Evolutionary conservation across 1,139 yeast species (phyloP).

Genomic region (Yamadazyma kanchanaburiensis): DNA sequence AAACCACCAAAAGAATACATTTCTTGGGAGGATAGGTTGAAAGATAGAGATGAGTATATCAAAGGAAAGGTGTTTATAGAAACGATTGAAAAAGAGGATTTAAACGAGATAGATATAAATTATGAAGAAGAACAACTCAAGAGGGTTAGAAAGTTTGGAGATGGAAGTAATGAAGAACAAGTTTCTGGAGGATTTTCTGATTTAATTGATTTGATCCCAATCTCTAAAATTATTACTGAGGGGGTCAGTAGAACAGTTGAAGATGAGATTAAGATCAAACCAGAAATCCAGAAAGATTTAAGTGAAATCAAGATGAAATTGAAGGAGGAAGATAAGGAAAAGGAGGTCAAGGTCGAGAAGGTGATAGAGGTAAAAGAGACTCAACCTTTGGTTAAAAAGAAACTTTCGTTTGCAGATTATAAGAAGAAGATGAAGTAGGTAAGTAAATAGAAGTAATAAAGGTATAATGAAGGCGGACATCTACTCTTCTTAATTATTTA

Average conservation of each 20-base stretch:
- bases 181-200: no score
- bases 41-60: constrained; percentile 27
- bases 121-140: constrained; percentile 2
- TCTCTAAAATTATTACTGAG: constrained; percentile 9
- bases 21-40: constrained; percentile 39
- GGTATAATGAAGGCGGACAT: no score
- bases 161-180: constrained; percentile 2
- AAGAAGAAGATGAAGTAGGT: constrained; percentile 58
- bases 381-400: constrained; percentile 47
- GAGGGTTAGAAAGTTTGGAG: neutral
- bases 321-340: constrained; percentile 4
- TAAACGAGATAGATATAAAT: no score
- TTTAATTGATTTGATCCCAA: constrained; percentile 13
- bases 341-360: neutral
- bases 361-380: constrained; percentile 1
- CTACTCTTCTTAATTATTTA: no score
- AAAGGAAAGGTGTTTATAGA: constrained; percentile 21
- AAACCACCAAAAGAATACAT: constrained; percentile 28
- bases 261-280: constrained; percentile 11
- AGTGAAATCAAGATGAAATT: constrained; percentile 12
- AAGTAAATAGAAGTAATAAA: neutral
- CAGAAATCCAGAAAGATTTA: constrained; percentile 13
- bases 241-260: constrained; percentile 13
- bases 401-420: constrained; percentile 80
- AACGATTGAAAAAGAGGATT: constrained; percentile 3